These are phyloP conservation scores for Solanum microdontum DNA, from an alignment of 257 asterid genomes.

Conservation along the genomic window DNA sequence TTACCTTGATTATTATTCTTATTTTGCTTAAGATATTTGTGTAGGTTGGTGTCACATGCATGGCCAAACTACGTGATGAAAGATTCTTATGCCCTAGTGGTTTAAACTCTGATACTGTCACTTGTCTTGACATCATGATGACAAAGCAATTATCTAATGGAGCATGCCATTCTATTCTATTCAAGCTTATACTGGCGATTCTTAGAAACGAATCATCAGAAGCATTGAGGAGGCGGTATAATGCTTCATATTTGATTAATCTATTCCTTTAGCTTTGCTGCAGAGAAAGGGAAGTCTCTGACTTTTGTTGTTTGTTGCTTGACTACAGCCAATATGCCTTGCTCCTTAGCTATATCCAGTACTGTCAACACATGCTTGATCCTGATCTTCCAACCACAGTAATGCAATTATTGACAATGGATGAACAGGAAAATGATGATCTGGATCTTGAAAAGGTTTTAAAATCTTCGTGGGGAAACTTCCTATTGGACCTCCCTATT, in stretches of 20 bases:
- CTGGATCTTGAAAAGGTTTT: conserved; percentile 72
- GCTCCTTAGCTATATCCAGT: conserved; percentile 91
- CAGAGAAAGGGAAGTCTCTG: conserved; percentile 6
- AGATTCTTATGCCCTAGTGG: conserved; percentile 68
- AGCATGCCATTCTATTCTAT: conserved; percentile 78
- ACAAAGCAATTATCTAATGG: conserved; percentile 71
- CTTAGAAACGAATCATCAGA: conserved; percentile 88
- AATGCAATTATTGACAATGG: conserved; percentile 59
- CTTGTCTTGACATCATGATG: conserved; percentile 67
- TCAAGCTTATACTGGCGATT: conserved; percentile 80
- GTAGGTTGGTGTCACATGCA: conserved; percentile 94
- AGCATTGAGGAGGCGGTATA: conserved; percentile 89
- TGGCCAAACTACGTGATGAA: conserved; percentile 91
- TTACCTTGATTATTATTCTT: neutral
- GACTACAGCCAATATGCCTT: conserved; percentile 83
- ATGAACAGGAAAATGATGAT: conserved; percentile 73
- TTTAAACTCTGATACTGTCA: conserved; percentile 55
- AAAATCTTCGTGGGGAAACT: conserved; percentile 2
- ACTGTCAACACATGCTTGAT: conserved; percentile 86
- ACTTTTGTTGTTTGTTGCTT: conserved; percentile 12
- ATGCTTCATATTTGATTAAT: neutral
- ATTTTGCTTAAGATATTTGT: conserved; percentile 6
- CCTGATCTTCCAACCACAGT: conserved; percentile 68
- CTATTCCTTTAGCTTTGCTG: neutral
- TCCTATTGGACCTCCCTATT: neutral